phyloP scores from a whole-genome alignment of 2,329 filamentous ascomycete genomes.

The Aspergillus nomiae region DNA sequence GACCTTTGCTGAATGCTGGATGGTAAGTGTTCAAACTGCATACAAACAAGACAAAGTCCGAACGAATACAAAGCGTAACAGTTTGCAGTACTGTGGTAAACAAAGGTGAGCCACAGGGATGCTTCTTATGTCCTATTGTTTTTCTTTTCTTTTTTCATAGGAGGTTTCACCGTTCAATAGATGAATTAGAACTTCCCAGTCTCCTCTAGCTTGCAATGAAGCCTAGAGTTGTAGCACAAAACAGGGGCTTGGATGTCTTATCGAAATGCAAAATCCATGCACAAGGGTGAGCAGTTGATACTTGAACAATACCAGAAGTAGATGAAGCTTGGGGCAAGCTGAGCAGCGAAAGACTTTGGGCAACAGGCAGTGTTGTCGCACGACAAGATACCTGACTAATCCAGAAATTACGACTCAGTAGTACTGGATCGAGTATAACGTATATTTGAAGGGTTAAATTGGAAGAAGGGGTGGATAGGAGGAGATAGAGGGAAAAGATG shows the following conservation, averaged over 20 bases:
- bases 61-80: conserved; percentile 31
- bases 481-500: neutral
- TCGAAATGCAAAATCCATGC: neutral
- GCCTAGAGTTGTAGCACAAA: neutral
- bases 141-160: neutral
- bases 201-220: neutral
- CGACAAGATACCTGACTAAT: neutral
- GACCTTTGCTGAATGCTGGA: conserved; percentile 30
- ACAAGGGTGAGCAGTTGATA: neutral
- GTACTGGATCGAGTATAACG: neutral
- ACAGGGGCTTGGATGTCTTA: neutral
- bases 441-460: neutral
- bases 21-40: conserved; percentile 32
- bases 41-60: conserved; percentile 36
- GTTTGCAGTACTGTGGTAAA: conserved; percentile 23
- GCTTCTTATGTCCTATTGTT: neutral
- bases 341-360: neutral
- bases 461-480: neutral
- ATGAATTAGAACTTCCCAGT: neutral
- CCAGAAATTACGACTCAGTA: neutral
- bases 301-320: neutral
- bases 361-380: neutral
- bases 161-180: neutral
- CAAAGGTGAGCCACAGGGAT: neutral
- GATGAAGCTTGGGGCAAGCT: neutral